These are phyloP conservation scores for Hymenoscyphus linearis DNA, from an alignment of 2,329 filamentous ascomycete species.

Conservation along the genomic window DNA sequence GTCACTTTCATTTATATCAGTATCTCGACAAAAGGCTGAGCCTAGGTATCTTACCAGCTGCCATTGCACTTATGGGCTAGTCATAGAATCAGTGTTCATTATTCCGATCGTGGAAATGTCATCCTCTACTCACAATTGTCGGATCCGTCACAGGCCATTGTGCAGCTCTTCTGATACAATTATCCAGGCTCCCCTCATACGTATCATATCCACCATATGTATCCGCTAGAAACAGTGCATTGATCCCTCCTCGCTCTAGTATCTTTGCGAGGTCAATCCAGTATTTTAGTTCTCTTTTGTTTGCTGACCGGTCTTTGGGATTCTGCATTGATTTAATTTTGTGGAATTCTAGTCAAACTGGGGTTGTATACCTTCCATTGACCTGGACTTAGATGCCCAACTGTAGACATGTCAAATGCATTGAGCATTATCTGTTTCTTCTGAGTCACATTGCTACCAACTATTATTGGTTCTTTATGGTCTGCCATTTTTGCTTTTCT, in stretches of 20 bases:
- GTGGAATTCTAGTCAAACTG: background rate
- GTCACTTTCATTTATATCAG: slow-evolving; percentile 39
- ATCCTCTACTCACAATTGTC: slow-evolving; percentile 45
- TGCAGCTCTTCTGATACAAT: slow-evolving; percentile 56
- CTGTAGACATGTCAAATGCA: slow-evolving; percentile 61
- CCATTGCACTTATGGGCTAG: slow-evolving; percentile 60
- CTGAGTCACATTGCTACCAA: background rate
- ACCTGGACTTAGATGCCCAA: slow-evolving; percentile 59
- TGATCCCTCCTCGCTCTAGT: slow-evolving; percentile 57
- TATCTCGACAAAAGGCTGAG: background rate
- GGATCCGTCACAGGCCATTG: slow-evolving; percentile 69
- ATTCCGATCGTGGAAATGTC: background rate
- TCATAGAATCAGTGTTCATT: background rate
- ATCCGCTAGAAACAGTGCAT: slow-evolving; percentile 61
- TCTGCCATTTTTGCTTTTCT: background rate
- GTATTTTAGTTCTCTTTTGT: slow-evolving; percentile 55
- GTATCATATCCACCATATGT: slow-evolving; percentile 58
- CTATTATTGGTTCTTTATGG: background rate
- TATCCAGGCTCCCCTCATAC: slow-evolving; percentile 51
- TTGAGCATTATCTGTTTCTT: slow-evolving; percentile 56
- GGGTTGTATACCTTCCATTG: slow-evolving; percentile 55
- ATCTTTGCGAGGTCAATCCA: slow-evolving; percentile 61
- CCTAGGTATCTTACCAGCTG: slow-evolving; percentile 36
- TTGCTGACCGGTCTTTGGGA: slow-evolving; percentile 54
- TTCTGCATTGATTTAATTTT: slow-evolving; percentile 38